A percentile compares a stretch with the other conserved stretches of the same genome.
Evolutionary conservation across 1,284 basidiomycete genomes (phyloP).

Genomic region (Trametes pubescens): DNA sequence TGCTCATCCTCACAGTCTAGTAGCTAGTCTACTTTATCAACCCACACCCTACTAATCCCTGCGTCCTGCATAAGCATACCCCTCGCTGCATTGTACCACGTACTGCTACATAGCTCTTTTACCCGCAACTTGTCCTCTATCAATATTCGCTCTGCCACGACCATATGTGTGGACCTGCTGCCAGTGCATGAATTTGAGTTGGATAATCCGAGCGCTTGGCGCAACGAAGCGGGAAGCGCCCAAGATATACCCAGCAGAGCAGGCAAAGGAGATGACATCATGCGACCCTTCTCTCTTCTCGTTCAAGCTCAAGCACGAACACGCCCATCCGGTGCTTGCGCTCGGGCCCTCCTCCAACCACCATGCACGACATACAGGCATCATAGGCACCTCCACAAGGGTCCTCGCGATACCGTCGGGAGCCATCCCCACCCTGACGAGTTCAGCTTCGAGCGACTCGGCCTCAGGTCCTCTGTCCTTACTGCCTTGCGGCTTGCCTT

Average conservation of each 20-base stretch:
- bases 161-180: not conserved
- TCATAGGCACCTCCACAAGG: conserved; percentile 14
- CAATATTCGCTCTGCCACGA: not conserved
- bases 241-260: not conserved
- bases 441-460: conserved; percentile 48
- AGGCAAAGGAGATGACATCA: conserved; percentile 16
- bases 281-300: conserved; percentile 26
- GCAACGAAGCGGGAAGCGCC: conserved; percentile 8
- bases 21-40: conserved; percentile 21
- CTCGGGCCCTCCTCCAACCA: conserved; percentile 13
- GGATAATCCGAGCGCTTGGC: not conserved
- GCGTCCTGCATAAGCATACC: conserved; percentile 23
- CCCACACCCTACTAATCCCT: conserved; percentile 27
- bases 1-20: conserved; percentile 38
- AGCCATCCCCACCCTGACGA: conserved; percentile 17
- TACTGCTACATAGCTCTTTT: conserved; percentile 25
- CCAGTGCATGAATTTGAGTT: not conserved
- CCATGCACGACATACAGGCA: not conserved
- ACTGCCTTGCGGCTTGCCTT: conserved; percentile 63
- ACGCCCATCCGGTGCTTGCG: conserved; percentile 9
- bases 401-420: conserved; percentile 21
- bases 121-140: conserved; percentile 1
- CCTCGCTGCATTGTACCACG: conserved; percentile 31
- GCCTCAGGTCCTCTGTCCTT: conserved; percentile 57
- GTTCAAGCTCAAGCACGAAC: conserved; percentile 13